phyloP scores from a whole-genome alignment of 2,329 filamentous ascomycete genomes.

The Fragosphaeria purpurea region DNA sequence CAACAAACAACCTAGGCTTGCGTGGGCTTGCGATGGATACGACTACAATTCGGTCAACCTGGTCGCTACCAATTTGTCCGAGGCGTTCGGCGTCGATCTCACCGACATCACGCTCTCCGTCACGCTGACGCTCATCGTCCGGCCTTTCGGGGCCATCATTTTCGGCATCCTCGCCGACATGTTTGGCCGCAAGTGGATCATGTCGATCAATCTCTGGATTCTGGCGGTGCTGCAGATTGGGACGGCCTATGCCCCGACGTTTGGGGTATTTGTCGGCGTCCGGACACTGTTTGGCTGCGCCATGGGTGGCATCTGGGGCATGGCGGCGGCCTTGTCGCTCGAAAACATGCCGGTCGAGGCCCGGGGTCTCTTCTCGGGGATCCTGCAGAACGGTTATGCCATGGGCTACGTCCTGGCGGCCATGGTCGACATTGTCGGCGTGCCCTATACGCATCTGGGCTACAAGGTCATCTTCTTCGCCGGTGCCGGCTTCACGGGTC shows the following conservation, averaged over 20 bases:
- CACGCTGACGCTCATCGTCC: constrained; percentile 52
- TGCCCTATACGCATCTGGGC: constrained; percentile 65
- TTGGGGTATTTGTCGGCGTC: constrained; percentile 62
- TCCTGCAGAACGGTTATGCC: constrained; percentile 65
- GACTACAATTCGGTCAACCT: constrained; percentile 3
- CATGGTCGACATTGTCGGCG: constrained; percentile 54
- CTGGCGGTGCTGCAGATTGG: constrained; percentile 45
- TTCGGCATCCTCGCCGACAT: constrained; percentile 47
- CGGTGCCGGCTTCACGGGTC: constrained; percentile 65
- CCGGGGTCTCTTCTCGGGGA: constrained; percentile 64
- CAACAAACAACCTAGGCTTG: too few relatives aligned
- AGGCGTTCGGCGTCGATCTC: not conserved
- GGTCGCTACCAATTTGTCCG: constrained; percentile 1
- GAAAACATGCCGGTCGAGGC: constrained; percentile 62
- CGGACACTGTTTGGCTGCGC: constrained; percentile 68
- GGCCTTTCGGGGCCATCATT: constrained; percentile 42
- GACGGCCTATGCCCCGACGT: constrained; percentile 60
- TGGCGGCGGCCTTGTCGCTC: constrained; percentile 67
- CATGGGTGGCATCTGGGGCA: constrained; percentile 75
- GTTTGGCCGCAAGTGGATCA: constrained; percentile 59
- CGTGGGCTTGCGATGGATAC: constrained; percentile 3
- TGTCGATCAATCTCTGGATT: constrained; percentile 67
- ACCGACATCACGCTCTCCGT: constrained; percentile 56
- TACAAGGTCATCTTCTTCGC: constrained; percentile 91
- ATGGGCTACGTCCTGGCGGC: constrained; percentile 54